Evolutionary conservation across 2,329 filamentous ascomycete genomes (phyloP).

Genomic region (Penicillium olsonii): DNA sequence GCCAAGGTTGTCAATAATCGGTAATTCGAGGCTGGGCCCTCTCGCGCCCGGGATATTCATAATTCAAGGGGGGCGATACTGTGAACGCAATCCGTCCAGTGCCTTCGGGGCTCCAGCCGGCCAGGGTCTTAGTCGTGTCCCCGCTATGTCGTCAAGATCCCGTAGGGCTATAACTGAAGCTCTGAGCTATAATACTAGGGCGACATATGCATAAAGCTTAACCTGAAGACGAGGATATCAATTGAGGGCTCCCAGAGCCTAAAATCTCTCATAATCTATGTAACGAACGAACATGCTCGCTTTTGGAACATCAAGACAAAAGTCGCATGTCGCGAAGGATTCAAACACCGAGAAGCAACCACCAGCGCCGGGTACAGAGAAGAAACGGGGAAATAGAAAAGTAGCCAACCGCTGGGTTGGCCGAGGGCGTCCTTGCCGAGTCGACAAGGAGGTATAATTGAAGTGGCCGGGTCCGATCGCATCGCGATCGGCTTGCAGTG

Average conservation of each 20-base stretch:
- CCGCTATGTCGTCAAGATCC: neutral
- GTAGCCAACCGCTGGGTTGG: slow-evolving; percentile 10
- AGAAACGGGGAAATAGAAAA: slow-evolving; percentile 17
- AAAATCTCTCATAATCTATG: slow-evolving; percentile 22
- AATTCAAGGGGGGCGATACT: no score
- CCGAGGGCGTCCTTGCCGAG: slow-evolving; percentile 8
- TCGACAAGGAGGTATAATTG: slow-evolving; percentile 6
- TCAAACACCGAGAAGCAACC: slow-evolving; percentile 32
- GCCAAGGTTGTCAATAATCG: no score
- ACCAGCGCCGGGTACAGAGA: slow-evolving; percentile 34
- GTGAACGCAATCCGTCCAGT: no score
- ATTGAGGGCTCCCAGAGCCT: slow-evolving; percentile 23
- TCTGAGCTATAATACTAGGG: neutral
- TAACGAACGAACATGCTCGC: slow-evolving; percentile 12
- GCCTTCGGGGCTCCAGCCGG: no score
- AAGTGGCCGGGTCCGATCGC: neutral
- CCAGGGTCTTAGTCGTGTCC: no score
- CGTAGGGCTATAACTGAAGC: neutral
- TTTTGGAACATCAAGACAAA: slow-evolving; percentile 17
- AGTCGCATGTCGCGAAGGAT: slow-evolving; percentile 18
- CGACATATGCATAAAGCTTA: neutral
- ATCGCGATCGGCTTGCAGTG: neutral
- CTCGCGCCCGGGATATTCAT: no score
- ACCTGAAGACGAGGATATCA: slow-evolving; percentile 1
- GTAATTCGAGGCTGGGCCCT: no score